Percentiles rank a stretch among this genome's conserved stretches.
Conservation (phyloP, 768 basidiomycete genomes). For the Hygrophorus russula region DNA sequence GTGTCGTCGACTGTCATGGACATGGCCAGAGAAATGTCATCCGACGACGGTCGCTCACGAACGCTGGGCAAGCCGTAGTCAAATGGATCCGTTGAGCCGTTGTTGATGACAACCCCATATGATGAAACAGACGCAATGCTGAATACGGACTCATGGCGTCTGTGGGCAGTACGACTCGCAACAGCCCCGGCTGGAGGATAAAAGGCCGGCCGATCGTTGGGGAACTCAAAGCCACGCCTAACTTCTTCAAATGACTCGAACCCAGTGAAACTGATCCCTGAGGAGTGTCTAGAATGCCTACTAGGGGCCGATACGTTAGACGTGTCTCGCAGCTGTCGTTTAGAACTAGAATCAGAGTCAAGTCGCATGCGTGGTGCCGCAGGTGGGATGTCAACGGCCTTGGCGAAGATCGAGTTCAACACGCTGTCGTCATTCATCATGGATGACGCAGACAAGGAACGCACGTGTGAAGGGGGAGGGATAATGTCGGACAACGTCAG, state of each 20-base stretch:
- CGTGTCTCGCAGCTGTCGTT: conserved; percentile 16
- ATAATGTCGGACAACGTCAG: conserved; percentile 70
- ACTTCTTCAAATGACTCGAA: conserved; percentile 71
- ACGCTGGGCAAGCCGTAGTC: conserved; percentile 52
- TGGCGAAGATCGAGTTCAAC: conserved; percentile 43
- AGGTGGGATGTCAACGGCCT: conserved; percentile 28
- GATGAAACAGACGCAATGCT: conserved; percentile 77
- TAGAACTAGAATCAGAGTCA: conserved; percentile 35
- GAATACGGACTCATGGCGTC: conserved; percentile 46
- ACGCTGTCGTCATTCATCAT: conserved; percentile 39
- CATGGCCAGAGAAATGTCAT: conserved; percentile 48
- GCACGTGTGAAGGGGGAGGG: conserved; percentile 45
- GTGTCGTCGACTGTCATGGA: conserved; percentile 62
- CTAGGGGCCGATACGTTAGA: conserved; percentile 13
- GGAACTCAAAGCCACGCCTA: conserved; percentile 70
- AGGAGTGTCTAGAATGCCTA: conserved; percentile 31
- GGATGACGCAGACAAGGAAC: conserved; percentile 35
- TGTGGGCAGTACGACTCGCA: conserved; percentile 26
- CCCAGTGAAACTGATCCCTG: conserved; percentile 56
- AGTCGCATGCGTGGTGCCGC: conserved; percentile 22
- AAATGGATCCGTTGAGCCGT: conserved; percentile 61
- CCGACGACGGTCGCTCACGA: conserved; percentile 43
- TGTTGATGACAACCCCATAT: conserved; percentile 55
- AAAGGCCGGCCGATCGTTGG: conserved; percentile 47
- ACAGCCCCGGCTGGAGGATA: conserved; percentile 40